A percentile compares a stretch with the other conserved stretches of the same genome.
phyloP scores from a whole-genome alignment of 129 eudicot genomes.

The sunflower (Helianthus annuus) region HanXRQr2.0-SUNRISE NC_035448.2:203647201-203647700 shows the following conservation, averaged over 20 bases:
- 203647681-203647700: neutral
- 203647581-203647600: conserved; percentile 33
- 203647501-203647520: conserved; percentile 44
- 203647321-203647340: conserved; percentile 39
- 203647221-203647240: neutral
- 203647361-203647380: conserved; percentile 33
- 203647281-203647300: neutral
- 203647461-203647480: conserved; percentile 46
- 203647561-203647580: conserved; percentile 13
- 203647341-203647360: conserved; percentile 33
- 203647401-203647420: conserved; percentile 35
- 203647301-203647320: conserved; percentile 54
- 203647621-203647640: conserved; percentile 18
- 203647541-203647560: conserved; percentile 21
- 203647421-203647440: conserved; percentile 30
- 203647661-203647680: neutral
- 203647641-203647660: neutral
- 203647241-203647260: neutral
- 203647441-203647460: conserved; percentile 32
- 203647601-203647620: conserved; percentile 20
- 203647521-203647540: conserved; percentile 18
- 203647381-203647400: conserved; percentile 37
- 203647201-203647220: conserved; percentile 46
- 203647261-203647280: neutral
- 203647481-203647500: conserved; percentile 40